Conservation (phyloP, 2,329 filamentous ascomycete species). For the Reticulascus tulasneorum region DNA sequence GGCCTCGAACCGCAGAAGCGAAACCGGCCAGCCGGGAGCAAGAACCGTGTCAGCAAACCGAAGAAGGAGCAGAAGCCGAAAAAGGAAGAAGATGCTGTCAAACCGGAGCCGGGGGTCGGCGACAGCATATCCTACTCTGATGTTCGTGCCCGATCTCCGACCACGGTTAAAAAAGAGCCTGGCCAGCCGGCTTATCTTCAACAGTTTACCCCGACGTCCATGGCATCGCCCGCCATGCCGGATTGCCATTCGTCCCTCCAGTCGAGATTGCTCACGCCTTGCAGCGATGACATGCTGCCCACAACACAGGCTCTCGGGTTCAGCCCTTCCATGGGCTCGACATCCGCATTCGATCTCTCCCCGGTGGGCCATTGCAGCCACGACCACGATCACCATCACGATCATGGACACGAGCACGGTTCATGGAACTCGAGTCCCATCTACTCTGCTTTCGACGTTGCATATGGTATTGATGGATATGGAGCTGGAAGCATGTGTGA, state of each 20-base stretch:
- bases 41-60: conserved; percentile 42
- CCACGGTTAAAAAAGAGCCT: conserved; percentile 35
- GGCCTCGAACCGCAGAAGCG: conserved; percentile 46
- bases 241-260: conserved; percentile 25
- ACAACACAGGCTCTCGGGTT: conserved; percentile 23
- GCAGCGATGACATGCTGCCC: conserved; percentile 45
- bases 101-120: conserved; percentile 31
- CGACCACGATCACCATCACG: conserved; percentile 24
- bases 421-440: conserved; percentile 28
- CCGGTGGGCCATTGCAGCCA: conserved; percentile 16
- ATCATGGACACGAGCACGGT: conserved; percentile 23
- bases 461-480: conserved; percentile 32
- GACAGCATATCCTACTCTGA: conserved; percentile 12
- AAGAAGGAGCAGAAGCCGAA: conserved; percentile 35
- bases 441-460: conserved; percentile 36
- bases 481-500: conserved; percentile 27
- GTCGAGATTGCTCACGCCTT: conserved; percentile 47
- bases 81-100: conserved; percentile 36
- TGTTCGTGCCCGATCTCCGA: conserved; percentile 9
- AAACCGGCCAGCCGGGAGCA: conserved; percentile 34
- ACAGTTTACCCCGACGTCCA: conserved; percentile 35
- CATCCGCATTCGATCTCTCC: conserved; percentile 25
- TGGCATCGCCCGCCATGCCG: conserved; percentile 26
- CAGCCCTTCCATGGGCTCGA: conserved; percentile 26
- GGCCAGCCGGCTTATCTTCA: conserved; percentile 23